phyloP scores from a whole-genome alignment of 2,329 filamentous ascomycete species.

The Paracorniculantispora psalliotae region DNA sequence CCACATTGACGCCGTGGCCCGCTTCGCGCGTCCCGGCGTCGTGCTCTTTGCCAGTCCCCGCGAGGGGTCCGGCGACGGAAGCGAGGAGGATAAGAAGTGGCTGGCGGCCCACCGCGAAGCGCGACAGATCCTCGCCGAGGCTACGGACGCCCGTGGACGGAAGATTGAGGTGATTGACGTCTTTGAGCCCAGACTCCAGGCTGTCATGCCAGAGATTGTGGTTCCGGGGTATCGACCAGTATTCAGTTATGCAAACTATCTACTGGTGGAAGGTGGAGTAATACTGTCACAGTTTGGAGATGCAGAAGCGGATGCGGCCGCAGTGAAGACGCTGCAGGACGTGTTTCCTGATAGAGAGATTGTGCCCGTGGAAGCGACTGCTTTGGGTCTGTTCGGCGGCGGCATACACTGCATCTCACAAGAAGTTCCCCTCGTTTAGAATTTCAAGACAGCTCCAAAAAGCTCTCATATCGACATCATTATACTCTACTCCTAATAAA shows the following conservation, averaged over 20 bases:
- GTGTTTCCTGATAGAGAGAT: neutral
- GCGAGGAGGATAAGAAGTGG: neutral
- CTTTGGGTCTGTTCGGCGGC: conserved; percentile 3
- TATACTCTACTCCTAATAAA: too few relatives aligned
- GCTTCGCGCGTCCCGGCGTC: conserved; percentile 8
- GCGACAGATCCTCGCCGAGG: neutral
- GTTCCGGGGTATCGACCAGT: neutral
- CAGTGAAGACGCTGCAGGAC: neutral
- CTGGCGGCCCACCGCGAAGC: neutral
- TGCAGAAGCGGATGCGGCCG: neutral
- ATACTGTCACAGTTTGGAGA: conserved; percentile 9
- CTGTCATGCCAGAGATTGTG: neutral
- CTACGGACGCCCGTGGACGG: conserved; percentile 7
- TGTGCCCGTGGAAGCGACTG: neutral
- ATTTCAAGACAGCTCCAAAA: too few relatives aligned
- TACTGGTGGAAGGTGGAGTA: conserved; percentile 10
- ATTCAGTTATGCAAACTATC: conserved; percentile 8
- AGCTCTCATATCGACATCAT: neutral
- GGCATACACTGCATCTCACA: conserved; percentile 10
- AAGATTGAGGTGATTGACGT: neutral
- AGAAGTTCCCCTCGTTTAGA: conserved; percentile 1
- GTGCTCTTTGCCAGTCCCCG: neutral
- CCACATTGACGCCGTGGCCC: conserved; percentile 13
- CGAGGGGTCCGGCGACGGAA: neutral
- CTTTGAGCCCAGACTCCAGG: neutral